Base-by-base conservation (phyloP, 1,284 basidiomycete genomes). In the Tremellales sp. region DNA sequence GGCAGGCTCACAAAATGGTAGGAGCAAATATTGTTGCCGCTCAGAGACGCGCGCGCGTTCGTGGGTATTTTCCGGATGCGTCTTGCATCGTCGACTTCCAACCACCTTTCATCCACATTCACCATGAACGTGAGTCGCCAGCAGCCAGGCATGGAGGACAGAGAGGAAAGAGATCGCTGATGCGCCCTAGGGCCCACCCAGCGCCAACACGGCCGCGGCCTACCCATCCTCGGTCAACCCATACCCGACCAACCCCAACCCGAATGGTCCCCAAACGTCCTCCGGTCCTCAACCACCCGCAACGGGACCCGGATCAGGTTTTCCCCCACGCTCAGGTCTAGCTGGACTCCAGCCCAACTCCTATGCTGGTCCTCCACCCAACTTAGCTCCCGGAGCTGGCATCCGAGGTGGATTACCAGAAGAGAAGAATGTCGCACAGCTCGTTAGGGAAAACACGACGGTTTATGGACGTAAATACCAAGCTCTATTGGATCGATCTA, bases 401-500 rank as follows among this genome's bases (percentile, higher is more conserved):
- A 49, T 67, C 31, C 50, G 69, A 44, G 68, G 67, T 41, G 66
- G 66, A 35, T 49, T 70, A 25, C 65, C 65, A 17, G 68, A 68
- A 47, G 73, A 75, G 61, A 75, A 73, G 62, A 74, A 72, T 50
- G 70, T 74, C 17, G 66, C 71, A 36, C 66, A 75, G 52, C 53
- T 68, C 27, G 63, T 75, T 22, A 67, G 62, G 51, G 72, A 75
- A 44, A 68, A 68, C 55, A 67, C 70, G 12, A 70, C 64, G 52
- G 61, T 70, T 24, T 74, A 68, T 50, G 64, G 65, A 12, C 57
- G 73, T 51, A 61, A 62, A 48, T 75, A 90, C 70, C 92, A 96
- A 74, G 83, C 85, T 64, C 74, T 84, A 24, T 80, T 97, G 33
- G 96, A 99, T 78, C 81, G 86, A 43, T 86, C 88, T 74, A 97